Percentiles rank a stretch among this genome's conserved stretches.
Conservation (phyloP, 441 rosid species). For the Jatropha multifida region DNA sequence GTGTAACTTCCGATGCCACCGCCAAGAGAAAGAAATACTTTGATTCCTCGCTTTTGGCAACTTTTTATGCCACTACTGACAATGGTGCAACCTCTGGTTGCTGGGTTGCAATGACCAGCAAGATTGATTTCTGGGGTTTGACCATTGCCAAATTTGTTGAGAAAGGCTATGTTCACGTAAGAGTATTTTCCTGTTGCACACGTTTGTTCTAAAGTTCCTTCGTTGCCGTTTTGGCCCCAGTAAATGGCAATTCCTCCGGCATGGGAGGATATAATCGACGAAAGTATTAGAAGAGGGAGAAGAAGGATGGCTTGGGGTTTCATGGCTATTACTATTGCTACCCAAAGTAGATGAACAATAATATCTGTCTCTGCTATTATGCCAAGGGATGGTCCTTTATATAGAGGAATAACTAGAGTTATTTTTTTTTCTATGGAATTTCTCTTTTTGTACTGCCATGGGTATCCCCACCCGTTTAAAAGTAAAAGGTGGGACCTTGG, state of each 20-base stretch:
- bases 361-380: not conserved
- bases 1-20: constrained; percentile 37
- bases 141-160: constrained; percentile 36
- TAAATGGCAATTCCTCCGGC: constrained; percentile 36
- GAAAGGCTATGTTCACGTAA: constrained; percentile 42
- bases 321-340: constrained; percentile 3
- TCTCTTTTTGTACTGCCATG: too few relatives aligned
- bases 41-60: constrained; percentile 38
- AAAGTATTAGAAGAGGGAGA: constrained; percentile 15
- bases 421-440: too few relatives aligned
- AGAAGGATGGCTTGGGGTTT: constrained; percentile 14
- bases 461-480: not conserved
- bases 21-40: constrained; percentile 43
- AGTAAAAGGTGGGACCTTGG: not conserved
- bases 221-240: constrained; percentile 51
- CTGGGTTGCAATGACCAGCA: constrained; percentile 42
- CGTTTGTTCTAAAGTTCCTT: constrained; percentile 41
- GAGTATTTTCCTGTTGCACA: constrained; percentile 40
- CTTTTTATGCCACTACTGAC: constrained; percentile 31
- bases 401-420: not conserved
- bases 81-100: constrained; percentile 26
- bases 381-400: constrained; percentile 2
- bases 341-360: not conserved
- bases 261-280: constrained; percentile 7
- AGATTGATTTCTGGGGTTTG: constrained; percentile 44